Evolutionary conservation across 306 rosid genomes (phyloP), one percentile per base, ranked within the genome.

Genomic region (Gastrolobium bilobum): DNA sequence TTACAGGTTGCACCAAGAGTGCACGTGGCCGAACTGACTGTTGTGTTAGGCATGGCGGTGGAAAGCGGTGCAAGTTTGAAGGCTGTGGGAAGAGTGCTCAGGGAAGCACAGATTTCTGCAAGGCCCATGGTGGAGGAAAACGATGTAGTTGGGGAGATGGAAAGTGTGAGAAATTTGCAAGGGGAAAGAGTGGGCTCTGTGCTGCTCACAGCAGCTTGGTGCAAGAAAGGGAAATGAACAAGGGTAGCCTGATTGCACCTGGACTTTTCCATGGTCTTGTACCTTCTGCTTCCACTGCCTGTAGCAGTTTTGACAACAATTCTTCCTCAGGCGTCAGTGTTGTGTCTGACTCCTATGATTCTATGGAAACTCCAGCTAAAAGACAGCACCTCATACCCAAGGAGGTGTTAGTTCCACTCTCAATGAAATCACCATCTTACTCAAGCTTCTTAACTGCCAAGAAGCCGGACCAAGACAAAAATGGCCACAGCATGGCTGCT

Each of bases 111-210:
- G 97, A 93, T 60, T 95, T 91, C 91, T 95, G 99, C 90, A 95
- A 95, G 86, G 99, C 99, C 10, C 99, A 95, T 78, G 99, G 99
- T 35, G 99, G 99, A 46, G 99, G 99, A 40, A 95, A 95, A 80
- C 71, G 99, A 42, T 95, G 99, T 78, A 87, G 65, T 8, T 95
- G 99, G 99, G 97, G 92, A 71, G 93, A 91, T 31, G 97, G 96
- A 6, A 87, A 85, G 73, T 95, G 99, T 15, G 99, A 95, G 81
- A 95, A 93, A 77, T 95, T 95, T 68, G 98, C 99, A 4, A 86
- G 99, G 82, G 99, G 99, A 38, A 93, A 86, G 88, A 91, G 96
- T 14, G 99, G 99, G 9, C 88, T 95, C 30, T 95, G 99, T 89
- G 99, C 99, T 50, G 98, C 99, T 73, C 98, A 93, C 78, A 81